Conservation (phyloP, 768 basidiomycete genomes). For the Suillus occidentalis region DNA sequence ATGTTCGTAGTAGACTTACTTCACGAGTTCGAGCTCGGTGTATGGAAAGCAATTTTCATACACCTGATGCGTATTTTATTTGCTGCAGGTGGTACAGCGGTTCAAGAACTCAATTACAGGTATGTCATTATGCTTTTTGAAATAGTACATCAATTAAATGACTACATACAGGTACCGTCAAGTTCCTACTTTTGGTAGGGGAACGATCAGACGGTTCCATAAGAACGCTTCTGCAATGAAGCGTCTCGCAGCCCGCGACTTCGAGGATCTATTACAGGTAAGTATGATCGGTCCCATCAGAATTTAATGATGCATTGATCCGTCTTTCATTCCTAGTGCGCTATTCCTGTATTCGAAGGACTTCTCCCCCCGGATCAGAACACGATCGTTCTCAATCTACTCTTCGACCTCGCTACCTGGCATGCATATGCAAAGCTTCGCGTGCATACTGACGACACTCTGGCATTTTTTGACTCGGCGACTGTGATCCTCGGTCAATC, state of each 20-base stretch:
- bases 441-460: slow-evolving; percentile 28
- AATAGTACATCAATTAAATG: neutral
- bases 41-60: slow-evolving; percentile 24
- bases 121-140: neutral
- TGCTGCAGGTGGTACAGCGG: slow-evolving; percentile 3
- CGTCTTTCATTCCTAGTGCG: slow-evolving; percentile 23
- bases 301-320: neutral
- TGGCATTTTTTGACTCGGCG: slow-evolving; percentile 18
- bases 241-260: slow-evolving; percentile 36
- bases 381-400: slow-evolving; percentile 18
- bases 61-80: slow-evolving; percentile 26
- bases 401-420: slow-evolving; percentile 34
- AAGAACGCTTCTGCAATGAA: slow-evolving; percentile 37
- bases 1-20: slow-evolving; percentile 21
- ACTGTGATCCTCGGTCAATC: slow-evolving; percentile 20
- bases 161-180: slow-evolving; percentile 26
- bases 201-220: slow-evolving; percentile 32
- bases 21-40: slow-evolving; percentile 26
- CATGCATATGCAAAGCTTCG: slow-evolving; percentile 37
- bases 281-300: neutral
- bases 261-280: slow-evolving; percentile 39
- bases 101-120: slow-evolving; percentile 19
- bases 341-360: slow-evolving; percentile 39
- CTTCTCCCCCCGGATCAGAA: slow-evolving; percentile 31
- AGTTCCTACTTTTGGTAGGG: slow-evolving; percentile 33